phyloP scores from a whole-genome alignment of 495 filamentous ascomycete species.

The Evansstolkia leycettana region DNA sequence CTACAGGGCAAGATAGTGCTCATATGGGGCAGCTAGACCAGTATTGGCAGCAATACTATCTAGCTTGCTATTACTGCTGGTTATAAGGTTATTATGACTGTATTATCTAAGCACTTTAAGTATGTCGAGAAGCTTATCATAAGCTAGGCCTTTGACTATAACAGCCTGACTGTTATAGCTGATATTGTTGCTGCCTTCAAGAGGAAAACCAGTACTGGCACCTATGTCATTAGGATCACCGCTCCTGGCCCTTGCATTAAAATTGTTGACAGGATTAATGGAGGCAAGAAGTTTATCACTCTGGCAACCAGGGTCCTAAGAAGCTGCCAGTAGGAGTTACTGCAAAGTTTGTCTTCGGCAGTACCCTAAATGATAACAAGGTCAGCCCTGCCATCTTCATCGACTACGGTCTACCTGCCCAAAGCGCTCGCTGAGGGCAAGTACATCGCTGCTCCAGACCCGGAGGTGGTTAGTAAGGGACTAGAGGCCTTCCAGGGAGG shows the following conservation, averaged over 20 bases:
- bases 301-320: neutral
- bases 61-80: slow-evolving; percentile 49
- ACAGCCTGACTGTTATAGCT: slow-evolving; percentile 15
- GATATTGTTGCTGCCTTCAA: slow-evolving; percentile 11
- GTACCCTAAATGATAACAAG: slow-evolving; percentile 11
- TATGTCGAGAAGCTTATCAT: slow-evolving; percentile 42
- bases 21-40: slow-evolving; percentile 48
- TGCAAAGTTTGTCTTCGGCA: slow-evolving; percentile 7
- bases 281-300: neutral
- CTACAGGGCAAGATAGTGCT: slow-evolving; percentile 32
- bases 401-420: slow-evolving; percentile 28
- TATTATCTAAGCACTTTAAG: slow-evolving; percentile 40
- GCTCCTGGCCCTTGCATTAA: neutral
- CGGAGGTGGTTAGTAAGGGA: slow-evolving; percentile 24
- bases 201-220: slow-evolving; percentile 19
- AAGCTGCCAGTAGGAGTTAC: slow-evolving; percentile 1
- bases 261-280: neutral
- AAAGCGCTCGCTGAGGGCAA: slow-evolving; percentile 14
- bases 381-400: slow-evolving; percentile 24
- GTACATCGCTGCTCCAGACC: slow-evolving; percentile 18
- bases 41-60: slow-evolving; percentile 47
- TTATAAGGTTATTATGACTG: slow-evolving; percentile 43
- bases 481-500: slow-evolving; percentile 29
- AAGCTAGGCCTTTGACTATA: slow-evolving; percentile 46
- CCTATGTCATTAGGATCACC: neutral